These are phyloP conservation scores for Globisporangium camurandrum DNA, from an alignment of 352 stramenopile species.

Conservation along the genomic window DNA sequence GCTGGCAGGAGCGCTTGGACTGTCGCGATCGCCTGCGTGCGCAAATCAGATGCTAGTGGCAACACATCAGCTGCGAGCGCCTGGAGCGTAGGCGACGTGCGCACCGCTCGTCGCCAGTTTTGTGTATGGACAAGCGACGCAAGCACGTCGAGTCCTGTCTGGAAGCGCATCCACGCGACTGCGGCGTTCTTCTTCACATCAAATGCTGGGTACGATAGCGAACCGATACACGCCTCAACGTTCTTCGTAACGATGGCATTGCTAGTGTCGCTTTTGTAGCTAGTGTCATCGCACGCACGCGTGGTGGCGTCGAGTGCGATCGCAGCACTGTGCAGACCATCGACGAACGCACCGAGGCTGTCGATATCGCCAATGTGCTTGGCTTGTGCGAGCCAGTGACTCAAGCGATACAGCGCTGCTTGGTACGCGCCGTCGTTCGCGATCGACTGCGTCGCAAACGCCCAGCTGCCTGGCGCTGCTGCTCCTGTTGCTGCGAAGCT, in stretches of 20 bases:
- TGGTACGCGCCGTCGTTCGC: conserved; percentile 50
- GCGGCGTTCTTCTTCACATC: conserved; percentile 45
- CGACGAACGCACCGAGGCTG: conserved; percentile 23
- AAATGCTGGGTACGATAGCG: conserved; percentile 39
- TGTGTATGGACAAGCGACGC: not conserved
- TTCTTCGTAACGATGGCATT: too few species aligned
- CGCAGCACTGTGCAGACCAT: conserved; percentile 19
- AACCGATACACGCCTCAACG: not conserved
- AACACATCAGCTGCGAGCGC: conserved; percentile 14
- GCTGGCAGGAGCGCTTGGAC: conserved; percentile 15
- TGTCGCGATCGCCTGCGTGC: conserved; percentile 4
- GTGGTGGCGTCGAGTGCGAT: not conserved
- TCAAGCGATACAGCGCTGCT: conserved; percentile 24
- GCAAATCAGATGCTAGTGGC: conserved; percentile 3
- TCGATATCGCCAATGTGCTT: conserved; percentile 17
- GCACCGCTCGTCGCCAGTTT: not conserved
- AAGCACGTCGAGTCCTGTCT: conserved; percentile 17
- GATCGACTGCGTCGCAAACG: conserved; percentile 44
- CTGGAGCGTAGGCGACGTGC: not conserved
- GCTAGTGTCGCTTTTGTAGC: not conserved
- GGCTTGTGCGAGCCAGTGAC: conserved; percentile 29
- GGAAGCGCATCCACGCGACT: conserved; percentile 35
- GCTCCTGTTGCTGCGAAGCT: not conserved
- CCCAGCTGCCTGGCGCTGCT: conserved; percentile 36
- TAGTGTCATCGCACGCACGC: not conserved